These are phyloP conservation scores for Rutstroemia sydowiana DNA, from an alignment of 2,329 filamentous ascomycete species.

Conservation along the genomic window DNA sequence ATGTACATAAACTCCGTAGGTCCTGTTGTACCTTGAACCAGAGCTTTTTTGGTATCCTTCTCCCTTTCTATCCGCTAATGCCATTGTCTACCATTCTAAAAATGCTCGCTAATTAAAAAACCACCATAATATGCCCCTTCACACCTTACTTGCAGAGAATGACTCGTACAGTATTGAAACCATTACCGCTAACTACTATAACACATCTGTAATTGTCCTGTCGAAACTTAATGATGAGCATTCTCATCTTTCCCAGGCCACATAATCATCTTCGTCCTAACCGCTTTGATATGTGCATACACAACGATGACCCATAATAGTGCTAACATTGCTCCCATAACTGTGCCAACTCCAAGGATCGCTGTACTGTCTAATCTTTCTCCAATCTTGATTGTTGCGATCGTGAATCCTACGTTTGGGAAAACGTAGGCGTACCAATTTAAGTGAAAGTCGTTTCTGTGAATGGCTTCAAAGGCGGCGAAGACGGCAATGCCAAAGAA, in stretches of 20 bases:
- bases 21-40: neutral
- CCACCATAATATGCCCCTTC: neutral
- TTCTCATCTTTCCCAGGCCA: conserved; percentile 33
- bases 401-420: conserved; percentile 52
- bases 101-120: neutral
- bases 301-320: conserved; percentile 27
- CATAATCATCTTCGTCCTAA: conserved; percentile 28
- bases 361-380: conserved; percentile 39
- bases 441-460: conserved; percentile 48
- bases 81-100: neutral
- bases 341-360: conserved; percentile 42
- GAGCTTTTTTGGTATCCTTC: neutral
- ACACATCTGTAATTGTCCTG: neutral
- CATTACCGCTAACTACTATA: neutral
- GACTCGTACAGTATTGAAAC: neutral
- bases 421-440: conserved; percentile 60
- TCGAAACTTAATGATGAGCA: conserved; percentile 17
- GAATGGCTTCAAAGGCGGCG: conserved; percentile 29
- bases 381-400: conserved; percentile 48
- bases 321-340: conserved; percentile 41
- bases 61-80: neutral
- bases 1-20: neutral
- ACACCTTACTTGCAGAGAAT: conserved; percentile 4
- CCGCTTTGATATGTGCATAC: conserved; percentile 25
- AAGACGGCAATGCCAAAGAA: conserved; percentile 42